Conservation (phyloP, 768 basidiomycete genomes). For the Hemileccinum impolitum region DNA sequence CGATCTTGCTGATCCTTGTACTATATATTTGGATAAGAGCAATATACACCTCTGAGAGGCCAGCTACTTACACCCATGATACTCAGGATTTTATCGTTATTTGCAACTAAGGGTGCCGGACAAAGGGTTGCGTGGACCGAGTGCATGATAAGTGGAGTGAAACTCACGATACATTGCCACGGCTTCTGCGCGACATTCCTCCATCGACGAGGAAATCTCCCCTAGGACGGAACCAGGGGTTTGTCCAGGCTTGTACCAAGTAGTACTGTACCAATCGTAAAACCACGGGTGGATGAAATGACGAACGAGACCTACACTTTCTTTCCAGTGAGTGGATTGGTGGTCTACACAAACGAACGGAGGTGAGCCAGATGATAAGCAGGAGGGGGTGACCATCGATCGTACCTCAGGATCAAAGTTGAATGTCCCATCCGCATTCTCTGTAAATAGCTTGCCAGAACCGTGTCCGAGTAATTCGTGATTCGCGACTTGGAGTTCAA, state of each 20-base stretch:
- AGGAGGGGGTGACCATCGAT: conserved; percentile 20
- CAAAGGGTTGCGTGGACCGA: neutral
- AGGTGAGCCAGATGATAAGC: conserved; percentile 1
- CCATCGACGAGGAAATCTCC: conserved; percentile 86
- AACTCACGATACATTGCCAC: conserved; percentile 75
- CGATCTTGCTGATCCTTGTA: conserved; percentile 65
- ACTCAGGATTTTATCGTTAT: conserved; percentile 70
- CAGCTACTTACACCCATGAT: conserved; percentile 66
- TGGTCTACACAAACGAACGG: conserved; percentile 45
- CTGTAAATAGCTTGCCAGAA: conserved; percentile 79
- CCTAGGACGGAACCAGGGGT: conserved; percentile 80
- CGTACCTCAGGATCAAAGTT: conserved; percentile 75
- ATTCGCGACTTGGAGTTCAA: conserved; percentile 88
- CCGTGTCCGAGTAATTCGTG: conserved; percentile 88
- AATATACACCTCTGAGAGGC: neutral
- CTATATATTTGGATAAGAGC: conserved; percentile 32
- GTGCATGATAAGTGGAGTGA: neutral
- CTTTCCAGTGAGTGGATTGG: conserved; percentile 78
- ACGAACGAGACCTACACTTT: conserved; percentile 48
- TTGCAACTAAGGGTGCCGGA: conserved; percentile 47
- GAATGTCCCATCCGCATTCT: conserved; percentile 68
- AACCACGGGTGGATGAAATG: neutral
- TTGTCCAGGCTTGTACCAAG: conserved; percentile 89
- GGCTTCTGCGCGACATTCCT: conserved; percentile 90
- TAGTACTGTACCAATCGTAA: conserved; percentile 41